Evolutionary conservation across 345 rosid species (phyloP), one percentile per base, ranked within the genome.

Genomic region (Euphorbia tirucalli): DNA sequence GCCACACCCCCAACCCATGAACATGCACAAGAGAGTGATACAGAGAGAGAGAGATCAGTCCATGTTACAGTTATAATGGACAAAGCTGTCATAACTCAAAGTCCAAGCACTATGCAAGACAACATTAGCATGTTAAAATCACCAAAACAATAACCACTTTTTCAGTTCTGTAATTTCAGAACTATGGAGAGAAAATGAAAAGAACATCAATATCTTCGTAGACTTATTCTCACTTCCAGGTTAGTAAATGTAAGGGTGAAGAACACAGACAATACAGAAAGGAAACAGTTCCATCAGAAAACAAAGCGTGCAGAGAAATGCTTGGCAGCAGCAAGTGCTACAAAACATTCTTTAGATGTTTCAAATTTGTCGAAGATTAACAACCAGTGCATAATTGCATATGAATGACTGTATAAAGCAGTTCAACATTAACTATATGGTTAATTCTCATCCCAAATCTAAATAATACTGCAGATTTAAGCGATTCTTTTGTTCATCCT

Each of bases 281-380:
- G 59, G 9, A 11, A 28, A 8, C 70, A 1, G 21, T 64, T 41
- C n/a, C 11, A 16, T 28, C 30, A 25, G 22, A 25, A 25, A 64
- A 24, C 19, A 41, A 21, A 22, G 46, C 24, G 28, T 4, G 21
- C 13, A 19, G 7, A 49, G 41, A 66, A 32, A 68, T 35, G 19
- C 49, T 31, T 30, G 11, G 46, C 27, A 52, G 60, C 11, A 39
- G 32, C 11, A 50, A 67, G 61, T 49, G 25, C 4, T 27, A 30
- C 0, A 54, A 65, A 25, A 1, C 69, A 65, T 46, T 28, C 16
- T 44, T 35, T 52, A n/a, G 4, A 50, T 41, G 35, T 24, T 3
- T 57, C 70, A 68, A 68, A 50, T 13, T 2, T 48, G 41, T 30
- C 41, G 16, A 50, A 30, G 27, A 66, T 67, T 35, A 49, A 52